Base-by-base conservation (phyloP, 768 basidiomycete species). In the Pleurotus citrinopileatus region DNA sequence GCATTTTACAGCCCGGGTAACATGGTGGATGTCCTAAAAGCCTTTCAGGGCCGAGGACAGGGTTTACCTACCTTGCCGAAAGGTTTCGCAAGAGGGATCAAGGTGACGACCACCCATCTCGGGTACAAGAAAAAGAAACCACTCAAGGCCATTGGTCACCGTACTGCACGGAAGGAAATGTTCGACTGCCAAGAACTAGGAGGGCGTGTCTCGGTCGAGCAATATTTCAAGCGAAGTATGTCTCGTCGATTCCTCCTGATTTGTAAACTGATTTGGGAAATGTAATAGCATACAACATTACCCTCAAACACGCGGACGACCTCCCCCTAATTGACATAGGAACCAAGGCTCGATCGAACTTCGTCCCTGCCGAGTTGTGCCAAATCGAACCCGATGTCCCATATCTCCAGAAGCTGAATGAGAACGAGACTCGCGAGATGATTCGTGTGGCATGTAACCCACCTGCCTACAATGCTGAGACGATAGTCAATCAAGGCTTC, bases 321-420 rank as follows among this genome's bases (percentile, higher is more conserved):
- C 62, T 84, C n/a, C 81, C 82, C 1, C 74, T 82, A 25, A 69
- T 84, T 45, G 70, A 84, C 52, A 65, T 83, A 29, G 78, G 78
- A 1, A 61, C 55, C 23, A 36, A 52, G 3, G 65, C 67, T 37
- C 63, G 67, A 26, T 51, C 63, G 0, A 63, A 65, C 38, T 80
- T 66, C 60, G 66, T 90, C 1, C 89, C 89, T 0, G 82, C 86
- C 0, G 89, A 92, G 63, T 46, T 92, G 1, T 91, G 89, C 70
- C 70, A 79, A 20, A 87, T 92, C 46, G 65, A 74, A 8, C 67
- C 77, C 0, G 83, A 83, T 5, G 80, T 81, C 57, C 72, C 84
- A 0, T 88, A 80, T 66, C 71, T 75, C 19, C 85, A 80, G 4
- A 81, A 76, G 55, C 81, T 91, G 2, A 76, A 67, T 53, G 81